Percentiles rank a stretch among this genome's conserved stretches.
Conservation (phyloP, 2,329 filamentous ascomycete genomes). For the Pyricularia pennisetigena region DNA sequence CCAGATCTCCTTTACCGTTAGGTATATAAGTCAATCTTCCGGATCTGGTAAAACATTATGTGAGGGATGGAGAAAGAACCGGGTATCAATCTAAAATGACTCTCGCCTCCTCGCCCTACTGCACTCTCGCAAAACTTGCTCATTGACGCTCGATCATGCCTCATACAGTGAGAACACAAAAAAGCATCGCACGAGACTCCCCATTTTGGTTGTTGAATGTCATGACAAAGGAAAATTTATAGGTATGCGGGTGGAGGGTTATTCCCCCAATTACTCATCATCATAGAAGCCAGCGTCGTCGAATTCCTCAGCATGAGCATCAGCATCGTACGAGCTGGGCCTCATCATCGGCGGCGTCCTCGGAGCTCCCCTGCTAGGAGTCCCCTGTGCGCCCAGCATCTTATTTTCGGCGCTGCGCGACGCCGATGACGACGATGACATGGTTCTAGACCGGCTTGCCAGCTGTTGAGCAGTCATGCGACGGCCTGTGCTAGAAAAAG, state of each 20-base stretch:
- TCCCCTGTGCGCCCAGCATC: constrained; percentile 22
- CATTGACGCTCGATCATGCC: background rate
- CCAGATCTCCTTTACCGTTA: background rate
- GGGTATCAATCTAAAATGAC: constrained; percentile 1
- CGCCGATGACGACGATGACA: constrained; percentile 4
- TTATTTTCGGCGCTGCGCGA: constrained; percentile 15
- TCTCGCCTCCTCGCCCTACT: background rate
- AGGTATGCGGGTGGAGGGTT: background rate
- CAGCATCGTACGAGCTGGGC: constrained; percentile 47
- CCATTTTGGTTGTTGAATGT: background rate
- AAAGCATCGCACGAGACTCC: background rate
- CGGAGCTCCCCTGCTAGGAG: constrained; percentile 30
- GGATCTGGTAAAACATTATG: background rate
- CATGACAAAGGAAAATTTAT: constrained; percentile 1
- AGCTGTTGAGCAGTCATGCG: constrained; percentile 43
- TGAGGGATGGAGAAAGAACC: background rate
- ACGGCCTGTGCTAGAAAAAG: constrained; percentile 50
- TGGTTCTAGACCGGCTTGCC: constrained; percentile 18
- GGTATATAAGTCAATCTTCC: background rate
- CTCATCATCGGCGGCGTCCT: constrained; percentile 55
- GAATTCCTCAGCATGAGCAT: constrained; percentile 49
- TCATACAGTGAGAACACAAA: background rate
- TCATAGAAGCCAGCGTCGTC: constrained; percentile 51
- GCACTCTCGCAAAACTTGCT: background rate
- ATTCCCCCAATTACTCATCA: constrained; percentile 23